Conservation (phyloP, 1,139 yeast species). For the Ogataea hybrid region DNA sequence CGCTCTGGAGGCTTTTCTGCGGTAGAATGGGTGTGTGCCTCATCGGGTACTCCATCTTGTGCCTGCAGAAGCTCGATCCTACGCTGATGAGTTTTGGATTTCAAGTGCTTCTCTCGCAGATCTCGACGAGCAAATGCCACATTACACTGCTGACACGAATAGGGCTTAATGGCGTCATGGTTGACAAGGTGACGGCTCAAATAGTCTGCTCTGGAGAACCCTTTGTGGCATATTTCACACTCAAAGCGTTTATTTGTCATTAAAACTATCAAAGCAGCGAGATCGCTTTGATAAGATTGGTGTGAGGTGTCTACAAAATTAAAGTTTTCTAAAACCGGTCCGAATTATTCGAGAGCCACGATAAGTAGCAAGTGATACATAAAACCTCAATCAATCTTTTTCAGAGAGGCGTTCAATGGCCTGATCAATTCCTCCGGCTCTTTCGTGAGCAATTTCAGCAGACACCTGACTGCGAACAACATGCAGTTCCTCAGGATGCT, state of each 20-base stretch:
- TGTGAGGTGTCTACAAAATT: conserved; percentile 1
- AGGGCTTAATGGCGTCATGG: conserved; percentile 19
- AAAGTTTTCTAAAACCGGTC: neutral
- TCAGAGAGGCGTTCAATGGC: conserved; percentile 8
- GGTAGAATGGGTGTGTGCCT: neutral
- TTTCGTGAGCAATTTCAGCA: conserved; percentile 20
- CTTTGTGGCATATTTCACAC: conserved; percentile 9
- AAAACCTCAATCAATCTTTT: neutral
- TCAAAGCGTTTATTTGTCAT: conserved; percentile 7
- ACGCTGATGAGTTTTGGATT: conserved; percentile 14
- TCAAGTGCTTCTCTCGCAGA: conserved; percentile 18
- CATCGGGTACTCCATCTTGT: neutral
- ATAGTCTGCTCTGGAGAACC: conserved; percentile 18
- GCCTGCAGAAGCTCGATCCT: conserved; percentile 10
- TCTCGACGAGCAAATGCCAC: conserved; percentile 20
- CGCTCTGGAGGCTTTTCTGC: neutral
- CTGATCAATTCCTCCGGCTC: conserved; percentile 7
- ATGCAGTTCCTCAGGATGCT: conserved; percentile 66
- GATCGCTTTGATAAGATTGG: conserved; percentile 1
- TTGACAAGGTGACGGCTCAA: conserved; percentile 20
- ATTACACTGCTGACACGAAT: conserved; percentile 16
- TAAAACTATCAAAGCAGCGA: neutral
- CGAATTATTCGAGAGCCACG: neutral
- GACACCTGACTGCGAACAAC: conserved; percentile 60
- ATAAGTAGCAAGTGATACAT: too few species aligned